phyloP scores from a whole-genome alignment of 352 stramenopile species.

The Thraustotheca clavata region DNA sequence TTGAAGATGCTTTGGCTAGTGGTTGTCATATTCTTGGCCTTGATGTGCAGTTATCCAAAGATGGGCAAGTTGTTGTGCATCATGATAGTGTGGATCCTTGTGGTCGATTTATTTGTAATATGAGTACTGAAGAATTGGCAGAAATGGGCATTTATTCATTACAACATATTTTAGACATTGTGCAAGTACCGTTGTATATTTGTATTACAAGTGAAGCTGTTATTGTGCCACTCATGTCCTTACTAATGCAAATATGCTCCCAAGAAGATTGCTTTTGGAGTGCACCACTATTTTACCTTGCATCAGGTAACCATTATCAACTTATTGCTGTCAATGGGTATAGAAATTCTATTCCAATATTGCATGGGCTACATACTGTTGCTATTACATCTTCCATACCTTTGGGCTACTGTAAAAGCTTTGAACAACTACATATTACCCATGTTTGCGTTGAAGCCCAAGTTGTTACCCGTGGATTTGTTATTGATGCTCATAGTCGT shows the following conservation, averaged over 20 bases:
- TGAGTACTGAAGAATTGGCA: neutral
- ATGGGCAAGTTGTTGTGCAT: neutral
- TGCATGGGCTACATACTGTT: constrained; percentile 2
- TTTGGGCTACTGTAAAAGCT: constrained; percentile 8
- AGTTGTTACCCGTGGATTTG: constrained; percentile 12
- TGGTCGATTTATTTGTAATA: neutral
- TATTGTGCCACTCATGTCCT: neutral
- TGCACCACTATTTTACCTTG: constrained; percentile 1
- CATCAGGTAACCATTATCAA: constrained; percentile 18
- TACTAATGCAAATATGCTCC: neutral
- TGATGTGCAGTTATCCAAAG: neutral
- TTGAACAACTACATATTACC: constrained; percentile 6
- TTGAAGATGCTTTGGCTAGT: neutral
- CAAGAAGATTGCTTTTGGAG: neutral
- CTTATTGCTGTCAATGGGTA: constrained; percentile 11
- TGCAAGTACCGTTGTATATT: neutral
- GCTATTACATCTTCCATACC: constrained; percentile 6
- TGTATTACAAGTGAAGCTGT: neutral
- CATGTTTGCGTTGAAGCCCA: constrained; percentile 11
- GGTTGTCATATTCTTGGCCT: constrained; percentile 6
- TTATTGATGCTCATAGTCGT: constrained; percentile 4
- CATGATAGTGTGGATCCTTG: neutral
- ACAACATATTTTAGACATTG: neutral
- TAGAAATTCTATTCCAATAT: neutral
- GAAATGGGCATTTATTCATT: neutral